A percentile compares a stretch with the other conserved stretches of the same genome.
Evolutionary conservation across 768 basidiomycete genomes (phyloP).

Genomic region (Boletus pseudo-olivaceus): DNA sequence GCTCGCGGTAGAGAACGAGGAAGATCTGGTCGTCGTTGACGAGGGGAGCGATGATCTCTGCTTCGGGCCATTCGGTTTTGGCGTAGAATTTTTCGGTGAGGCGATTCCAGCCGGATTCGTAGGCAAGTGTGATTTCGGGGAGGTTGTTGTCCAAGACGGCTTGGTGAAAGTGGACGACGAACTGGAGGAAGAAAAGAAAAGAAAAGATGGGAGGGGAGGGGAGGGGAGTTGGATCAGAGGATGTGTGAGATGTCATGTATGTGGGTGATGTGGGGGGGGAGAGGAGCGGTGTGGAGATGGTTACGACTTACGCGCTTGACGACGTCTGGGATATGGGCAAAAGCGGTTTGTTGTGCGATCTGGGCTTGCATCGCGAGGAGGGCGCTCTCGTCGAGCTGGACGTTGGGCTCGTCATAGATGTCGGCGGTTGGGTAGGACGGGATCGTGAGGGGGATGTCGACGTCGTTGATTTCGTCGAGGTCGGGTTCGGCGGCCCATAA

Average conservation of each 20-base stretch:
- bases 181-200: slow-evolving; percentile 42
- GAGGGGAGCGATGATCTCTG: slow-evolving; percentile 90
- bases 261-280: not conserved
- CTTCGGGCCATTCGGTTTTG: slow-evolving; percentile 96
- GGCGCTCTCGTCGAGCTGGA: slow-evolving; percentile 69
- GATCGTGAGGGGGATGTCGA: slow-evolving; percentile 47
- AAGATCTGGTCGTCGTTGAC: slow-evolving; percentile 96
- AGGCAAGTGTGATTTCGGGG: slow-evolving; percentile 85
- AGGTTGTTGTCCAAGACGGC: slow-evolving; percentile 90
- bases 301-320: slow-evolving; percentile 71
- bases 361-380: slow-evolving; percentile 75
- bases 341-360: slow-evolving; percentile 78
- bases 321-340: slow-evolving; percentile 80
- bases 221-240: not conserved
- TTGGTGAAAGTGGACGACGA: slow-evolving; percentile 93
- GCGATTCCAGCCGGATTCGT: slow-evolving; percentile 96
- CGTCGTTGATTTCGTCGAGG: slow-evolving; percentile 68
- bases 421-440: slow-evolving; percentile 26
- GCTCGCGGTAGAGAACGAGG: slow-evolving; percentile 93
- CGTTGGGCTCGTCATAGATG: slow-evolving; percentile 37
- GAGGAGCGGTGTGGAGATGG: not conserved
- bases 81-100: slow-evolving; percentile 95
- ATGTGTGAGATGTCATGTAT: not conserved
- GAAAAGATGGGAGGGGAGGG: not conserved
- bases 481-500: slow-evolving; percentile 79